Evolutionary conservation across 345 rosid genomes (phyloP).

Genomic region (Aquilaria sinensis): DNA sequence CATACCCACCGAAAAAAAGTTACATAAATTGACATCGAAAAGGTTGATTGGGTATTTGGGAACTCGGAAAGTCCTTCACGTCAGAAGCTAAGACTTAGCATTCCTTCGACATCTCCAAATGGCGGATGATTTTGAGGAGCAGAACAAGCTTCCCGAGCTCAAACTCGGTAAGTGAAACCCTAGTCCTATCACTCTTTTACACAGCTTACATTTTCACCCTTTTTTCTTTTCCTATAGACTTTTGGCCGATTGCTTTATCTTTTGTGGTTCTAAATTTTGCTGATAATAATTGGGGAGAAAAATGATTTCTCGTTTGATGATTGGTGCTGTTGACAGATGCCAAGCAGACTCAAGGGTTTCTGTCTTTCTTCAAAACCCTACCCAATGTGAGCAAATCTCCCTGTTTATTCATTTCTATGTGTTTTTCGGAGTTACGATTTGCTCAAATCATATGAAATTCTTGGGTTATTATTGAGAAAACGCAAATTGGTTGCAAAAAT

Average conservation of each 20-base stretch:
- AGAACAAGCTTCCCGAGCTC: constrained; percentile 83
- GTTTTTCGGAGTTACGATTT: not conserved
- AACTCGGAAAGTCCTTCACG: not conserved
- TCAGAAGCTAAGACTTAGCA: not conserved
- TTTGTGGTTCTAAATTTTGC: not conserved
- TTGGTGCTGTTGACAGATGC: constrained; percentile 39
- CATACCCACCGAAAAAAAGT: not conserved
- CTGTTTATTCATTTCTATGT: not conserved
- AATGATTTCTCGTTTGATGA: constrained; percentile 3
- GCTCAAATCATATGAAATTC: not conserved
- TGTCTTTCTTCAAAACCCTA: constrained; percentile 89
- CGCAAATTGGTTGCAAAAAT: not conserved
- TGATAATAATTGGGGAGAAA: constrained; percentile 1
- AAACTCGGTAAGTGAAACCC: constrained; percentile 58
- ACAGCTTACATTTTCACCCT: too few species aligned
- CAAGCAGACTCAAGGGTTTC: constrained; percentile 96
- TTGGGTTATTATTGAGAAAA: not conserved
- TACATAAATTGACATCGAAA: too few species aligned
- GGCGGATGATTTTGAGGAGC: constrained; percentile 51
- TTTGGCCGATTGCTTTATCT: not conserved
- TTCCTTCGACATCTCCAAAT: constrained; percentile 20
- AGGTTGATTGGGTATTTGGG: not conserved
- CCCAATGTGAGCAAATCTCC: constrained; percentile 47
- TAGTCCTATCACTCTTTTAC: constrained; percentile 5
- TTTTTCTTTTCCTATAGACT: not conserved